Evolutionary conservation across 176 grass and related monocot genomes (phyloP).

Genomic region (Rhynchospora breviuscula): DNA sequence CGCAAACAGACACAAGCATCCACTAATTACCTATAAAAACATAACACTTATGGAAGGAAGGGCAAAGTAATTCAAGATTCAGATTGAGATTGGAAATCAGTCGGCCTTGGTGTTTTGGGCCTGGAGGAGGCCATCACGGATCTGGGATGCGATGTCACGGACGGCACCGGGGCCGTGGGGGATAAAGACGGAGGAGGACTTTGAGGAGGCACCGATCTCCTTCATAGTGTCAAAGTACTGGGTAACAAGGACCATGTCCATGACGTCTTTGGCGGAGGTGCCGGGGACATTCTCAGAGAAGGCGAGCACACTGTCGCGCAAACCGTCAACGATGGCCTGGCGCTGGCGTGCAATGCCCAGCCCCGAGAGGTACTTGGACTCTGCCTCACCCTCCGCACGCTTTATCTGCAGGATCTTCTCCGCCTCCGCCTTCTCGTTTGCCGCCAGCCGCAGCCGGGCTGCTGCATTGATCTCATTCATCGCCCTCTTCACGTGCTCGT

Average conservation of each 20-base stretch:
- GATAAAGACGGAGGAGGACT: conserved; percentile 67
- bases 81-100: not conserved
- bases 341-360: conserved; percentile 81
- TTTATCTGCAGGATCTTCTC: conserved; percentile 90
- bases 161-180: conserved; percentile 75
- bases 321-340: conserved; percentile 78
- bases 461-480: conserved; percentile 97
- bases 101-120: not conserved
- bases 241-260: conserved; percentile 86
- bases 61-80: too few relatives aligned
- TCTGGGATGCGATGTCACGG: conserved; percentile 55
- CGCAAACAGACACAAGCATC: too few relatives aligned
- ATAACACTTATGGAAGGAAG: too few relatives aligned
- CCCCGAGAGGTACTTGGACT: conserved; percentile 77
- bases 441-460: conserved; percentile 71
- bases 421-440: conserved; percentile 78
- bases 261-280: conserved; percentile 72
- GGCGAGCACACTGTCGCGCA: conserved; percentile 72
- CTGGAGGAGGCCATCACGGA: conserved; percentile 72
- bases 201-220: conserved; percentile 62
- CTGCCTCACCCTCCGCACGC: conserved; percentile 76
- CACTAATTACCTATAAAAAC: too few relatives aligned
- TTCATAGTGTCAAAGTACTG: conserved; percentile 92
- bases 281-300: conserved; percentile 88
- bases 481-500: conserved; percentile 69